phyloP scores from a whole-genome alignment of 2,329 filamentous ascomycete species.

The Colletotrichum abscissum region DNA sequence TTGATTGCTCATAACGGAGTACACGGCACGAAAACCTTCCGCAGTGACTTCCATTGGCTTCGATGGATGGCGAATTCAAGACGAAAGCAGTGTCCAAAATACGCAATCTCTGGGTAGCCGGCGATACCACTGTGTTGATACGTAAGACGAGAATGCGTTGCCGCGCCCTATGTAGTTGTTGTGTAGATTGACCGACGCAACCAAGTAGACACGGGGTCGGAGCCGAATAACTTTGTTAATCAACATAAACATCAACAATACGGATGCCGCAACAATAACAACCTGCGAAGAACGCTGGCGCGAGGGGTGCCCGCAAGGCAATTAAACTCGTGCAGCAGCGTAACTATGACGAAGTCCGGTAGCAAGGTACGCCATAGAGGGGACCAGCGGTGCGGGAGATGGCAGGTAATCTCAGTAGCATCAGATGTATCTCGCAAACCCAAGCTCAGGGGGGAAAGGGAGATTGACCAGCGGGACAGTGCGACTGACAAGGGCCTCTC shows the following conservation, averaged over 20 bases:
- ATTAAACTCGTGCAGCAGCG: constrained; percentile 5
- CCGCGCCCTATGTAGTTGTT: not conserved
- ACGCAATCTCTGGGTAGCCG: not conserved
- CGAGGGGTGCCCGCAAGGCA: constrained; percentile 6
- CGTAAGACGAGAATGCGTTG: not conserved
- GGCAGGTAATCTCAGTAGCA: not conserved
- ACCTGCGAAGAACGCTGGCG: constrained; percentile 1
- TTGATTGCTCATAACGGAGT: not conserved
- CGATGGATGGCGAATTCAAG: not conserved
- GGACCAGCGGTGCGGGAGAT: not conserved
- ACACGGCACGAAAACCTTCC: not conserved
- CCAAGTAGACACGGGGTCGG: not conserved
- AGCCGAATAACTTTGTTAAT: not conserved
- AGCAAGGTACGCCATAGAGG: not conserved
- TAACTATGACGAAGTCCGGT: constrained; percentile 18
- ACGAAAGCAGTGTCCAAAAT: not conserved
- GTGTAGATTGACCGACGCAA: not conserved
- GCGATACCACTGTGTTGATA: not conserved
- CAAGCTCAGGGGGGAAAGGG: not conserved
- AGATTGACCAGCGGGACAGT: not conserved
- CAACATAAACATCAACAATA: constrained; percentile 22
- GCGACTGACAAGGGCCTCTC: not conserved
- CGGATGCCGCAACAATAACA: constrained; percentile 15
- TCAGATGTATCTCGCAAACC: constrained; percentile 5
- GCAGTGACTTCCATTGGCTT: constrained; percentile 5